Base-by-base conservation (phyloP, 768 basidiomycete species). In the Pisolithus marmoratus region DNA sequence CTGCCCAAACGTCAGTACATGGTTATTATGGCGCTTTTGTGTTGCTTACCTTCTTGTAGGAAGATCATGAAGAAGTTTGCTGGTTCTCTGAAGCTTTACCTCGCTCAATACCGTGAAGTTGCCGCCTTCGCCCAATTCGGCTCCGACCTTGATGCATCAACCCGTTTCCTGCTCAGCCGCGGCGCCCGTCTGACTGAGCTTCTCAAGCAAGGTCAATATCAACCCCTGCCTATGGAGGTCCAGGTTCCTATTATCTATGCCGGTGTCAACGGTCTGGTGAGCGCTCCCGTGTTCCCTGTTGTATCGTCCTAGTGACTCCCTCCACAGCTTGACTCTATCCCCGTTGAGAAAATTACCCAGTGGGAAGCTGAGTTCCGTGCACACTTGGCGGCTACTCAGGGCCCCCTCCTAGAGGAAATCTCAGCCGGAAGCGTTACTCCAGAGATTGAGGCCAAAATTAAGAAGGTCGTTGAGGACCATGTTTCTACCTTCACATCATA, bases 21-120 rank as follows among this genome's bases (percentile, higher is more conserved):
- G 14, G 5, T 42, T 3, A 1, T 26, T 15, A 1, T 45, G 17
- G 34, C 40, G 22, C 23, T 27, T 26, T 40, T 34, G 58, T 5
- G 51, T 6, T 6, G 4, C 11, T 41, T 43, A n/a, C 49, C 34
- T 38, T 6, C 56, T 49, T 49, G 59, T 57, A 90, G 86, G 61
- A 93, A 94, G 77, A 93, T 98, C 77, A 98, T 99, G 96, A 99
- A 97, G 89, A 94, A 97, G 79, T 98, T 98, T 64, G 96, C 96
- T 64, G 96, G 96, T 81, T 98, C 96, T 50, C 85, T 98, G 63
- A 97, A 98, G 79, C 84, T 99, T 44, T 99, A 99, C 84, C 91
- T 99, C 60, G 96, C 96, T 27, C 96, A 99, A 73, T 99, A 98
- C 80, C 94, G 96, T 87, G 96, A 99, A 82, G 96, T 99, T 61